Percentiles rank a stretch among this genome's conserved stretches.
These are phyloP conservation scores for Haplographium delicatum DNA, from an alignment of 495 filamentous ascomycete species.

Conservation along the genomic window DNA sequence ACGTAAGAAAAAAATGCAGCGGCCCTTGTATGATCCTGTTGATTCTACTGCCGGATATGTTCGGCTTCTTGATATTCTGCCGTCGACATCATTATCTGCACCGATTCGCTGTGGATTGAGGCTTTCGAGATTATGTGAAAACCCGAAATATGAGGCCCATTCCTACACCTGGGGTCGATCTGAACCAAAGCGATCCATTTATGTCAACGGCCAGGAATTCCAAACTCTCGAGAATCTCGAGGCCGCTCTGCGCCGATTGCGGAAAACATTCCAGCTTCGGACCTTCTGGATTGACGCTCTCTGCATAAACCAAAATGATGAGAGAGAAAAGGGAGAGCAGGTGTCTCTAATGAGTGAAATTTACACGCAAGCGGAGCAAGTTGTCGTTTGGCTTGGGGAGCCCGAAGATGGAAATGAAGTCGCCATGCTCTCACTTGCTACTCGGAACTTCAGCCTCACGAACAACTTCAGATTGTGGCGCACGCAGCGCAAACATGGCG, in stretches of 20 bases:
- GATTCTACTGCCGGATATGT: no score
- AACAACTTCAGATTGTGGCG: no score
- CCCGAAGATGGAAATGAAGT: background rate
- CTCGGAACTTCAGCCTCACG: no score
- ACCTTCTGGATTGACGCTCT: conserved; percentile 14
- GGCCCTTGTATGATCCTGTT: no score
- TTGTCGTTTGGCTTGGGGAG: conserved; percentile 1
- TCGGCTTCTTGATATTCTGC: no score
- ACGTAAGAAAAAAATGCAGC: no score
- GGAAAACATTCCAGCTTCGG: background rate
- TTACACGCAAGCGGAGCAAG: background rate
- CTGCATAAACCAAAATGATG: conserved; percentile 3
- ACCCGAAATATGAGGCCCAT: background rate
- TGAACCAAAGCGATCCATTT: background rate
- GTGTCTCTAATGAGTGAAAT: conserved; percentile 13
- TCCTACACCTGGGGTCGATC: background rate
- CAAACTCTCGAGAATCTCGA: background rate
- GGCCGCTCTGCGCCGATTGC: background rate
- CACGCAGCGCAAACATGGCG: no score
- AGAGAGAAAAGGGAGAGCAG: conserved; percentile 8
- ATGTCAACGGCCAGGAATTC: background rate
- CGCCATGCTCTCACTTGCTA: no score
- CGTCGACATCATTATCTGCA: no score
- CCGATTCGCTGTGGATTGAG: no score
- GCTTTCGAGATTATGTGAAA: no score